Evolutionary conservation across 208 protist species (phyloP).

Genomic region (Leptomonas pyrrhocoris): DNA sequence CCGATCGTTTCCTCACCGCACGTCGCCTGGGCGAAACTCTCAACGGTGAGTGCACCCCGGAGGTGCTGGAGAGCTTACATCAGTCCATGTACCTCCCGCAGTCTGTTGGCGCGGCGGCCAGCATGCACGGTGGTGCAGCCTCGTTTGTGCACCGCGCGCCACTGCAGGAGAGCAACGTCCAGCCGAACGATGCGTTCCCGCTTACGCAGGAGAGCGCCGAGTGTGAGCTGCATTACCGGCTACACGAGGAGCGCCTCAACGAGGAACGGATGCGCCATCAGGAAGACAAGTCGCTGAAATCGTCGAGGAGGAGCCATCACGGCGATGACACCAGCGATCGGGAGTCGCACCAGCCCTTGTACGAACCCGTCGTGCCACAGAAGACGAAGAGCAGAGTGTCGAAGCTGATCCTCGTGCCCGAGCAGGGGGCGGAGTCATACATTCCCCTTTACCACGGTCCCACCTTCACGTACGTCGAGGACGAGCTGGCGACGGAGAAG

Average conservation of each 20-base stretch:
- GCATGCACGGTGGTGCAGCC: neutral
- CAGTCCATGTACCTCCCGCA: constrained; percentile 17
- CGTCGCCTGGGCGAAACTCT: constrained; percentile 13
- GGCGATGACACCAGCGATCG: neutral
- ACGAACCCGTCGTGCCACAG: constrained; percentile 16
- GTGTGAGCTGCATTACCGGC: constrained; percentile 7
- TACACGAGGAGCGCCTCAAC: constrained; percentile 3
- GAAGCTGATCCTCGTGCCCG: constrained; percentile 8
- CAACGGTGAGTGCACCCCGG: neutral
- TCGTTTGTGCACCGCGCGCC: constrained; percentile 6
- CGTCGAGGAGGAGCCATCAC: neutral
- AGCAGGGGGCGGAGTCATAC: constrained; percentile 8
- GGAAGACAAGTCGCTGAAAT: neutral
- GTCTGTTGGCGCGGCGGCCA: neutral
- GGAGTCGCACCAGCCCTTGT: constrained; percentile 6
- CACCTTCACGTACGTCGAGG: constrained; percentile 43
- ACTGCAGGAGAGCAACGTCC: constrained; percentile 15
- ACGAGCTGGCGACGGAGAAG: constrained; percentile 26
- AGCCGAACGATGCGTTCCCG: constrained; percentile 12
- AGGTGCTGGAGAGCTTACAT: constrained; percentile 5
- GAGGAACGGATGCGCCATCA: neutral
- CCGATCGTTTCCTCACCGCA: constrained; percentile 31
- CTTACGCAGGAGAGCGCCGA: constrained; percentile 13
- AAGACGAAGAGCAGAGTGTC: constrained; percentile 18
- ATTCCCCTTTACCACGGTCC: constrained; percentile 32